A percentile compares a stretch with the other conserved stretches of the same genome.
These are phyloP conservation scores for Piper longum DNA, from an alignment of 164 flowering plant species.

Conservation along the genomic window DNA sequence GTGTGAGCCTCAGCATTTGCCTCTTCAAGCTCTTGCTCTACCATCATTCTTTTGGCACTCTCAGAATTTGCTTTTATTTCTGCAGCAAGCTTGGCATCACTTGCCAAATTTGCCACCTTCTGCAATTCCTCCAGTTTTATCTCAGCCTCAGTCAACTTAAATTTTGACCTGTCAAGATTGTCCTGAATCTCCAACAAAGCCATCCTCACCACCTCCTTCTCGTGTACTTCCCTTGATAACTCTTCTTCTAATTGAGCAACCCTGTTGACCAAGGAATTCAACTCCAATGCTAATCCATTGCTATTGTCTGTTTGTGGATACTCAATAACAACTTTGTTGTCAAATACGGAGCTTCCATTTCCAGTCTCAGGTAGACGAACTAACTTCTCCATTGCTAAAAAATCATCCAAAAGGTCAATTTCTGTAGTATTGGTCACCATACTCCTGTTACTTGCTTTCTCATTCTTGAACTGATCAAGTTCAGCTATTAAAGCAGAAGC, in stretches of 20 bases:
- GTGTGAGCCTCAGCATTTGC: slow-evolving; percentile 36
- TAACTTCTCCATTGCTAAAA: slow-evolving; percentile 86
- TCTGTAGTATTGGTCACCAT: slow-evolving; percentile 21
- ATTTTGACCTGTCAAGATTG: slow-evolving; percentile 18
- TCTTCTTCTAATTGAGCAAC: slow-evolving; percentile 35
- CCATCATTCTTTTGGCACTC: slow-evolving; percentile 10
- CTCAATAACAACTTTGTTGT: slow-evolving; percentile 13
- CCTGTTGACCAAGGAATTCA: slow-evolving; percentile 24
- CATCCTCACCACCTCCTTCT: slow-evolving; percentile 31
- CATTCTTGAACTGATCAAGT: slow-evolving; percentile 52
- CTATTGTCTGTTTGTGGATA: slow-evolving; percentile 9
- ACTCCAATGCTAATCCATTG: slow-evolving; percentile 24
- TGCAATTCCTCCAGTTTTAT: slow-evolving; percentile 36
- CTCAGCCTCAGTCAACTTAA: slow-evolving; percentile 33
- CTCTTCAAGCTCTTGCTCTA: slow-evolving; percentile 33
- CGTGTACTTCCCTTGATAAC: slow-evolving; percentile 25
- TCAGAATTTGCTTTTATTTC: slow-evolving; percentile 12
- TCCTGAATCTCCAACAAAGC: slow-evolving; percentile 29
- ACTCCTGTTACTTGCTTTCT: slow-evolving; percentile 22
- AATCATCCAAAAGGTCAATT: slow-evolving; percentile 83
- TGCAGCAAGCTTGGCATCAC: slow-evolving; percentile 25
- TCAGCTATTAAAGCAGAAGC: slow-evolving; percentile 54
- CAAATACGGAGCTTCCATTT: slow-evolving; percentile 10
- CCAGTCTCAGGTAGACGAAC: slow-evolving; percentile 43
- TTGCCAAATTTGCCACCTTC: slow-evolving; percentile 24